These are phyloP conservation scores for Boletus vermiculosoides DNA, from an alignment of 768 basidiomycete genomes.

Conservation along the genomic window DNA sequence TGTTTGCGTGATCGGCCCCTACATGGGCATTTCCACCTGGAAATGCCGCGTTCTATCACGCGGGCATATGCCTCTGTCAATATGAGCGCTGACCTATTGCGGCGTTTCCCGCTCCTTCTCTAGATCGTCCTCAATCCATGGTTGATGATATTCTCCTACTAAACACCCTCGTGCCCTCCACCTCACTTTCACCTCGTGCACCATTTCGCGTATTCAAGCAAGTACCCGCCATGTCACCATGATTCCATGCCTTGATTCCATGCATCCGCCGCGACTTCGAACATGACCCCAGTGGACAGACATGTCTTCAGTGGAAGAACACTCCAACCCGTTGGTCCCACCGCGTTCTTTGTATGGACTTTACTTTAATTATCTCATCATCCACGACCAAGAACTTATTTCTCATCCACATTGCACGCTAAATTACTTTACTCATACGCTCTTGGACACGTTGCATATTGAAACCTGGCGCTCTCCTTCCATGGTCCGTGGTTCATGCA, in stretches of 20 bases:
- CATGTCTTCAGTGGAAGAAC: conserved; percentile 9
- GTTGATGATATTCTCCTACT: conserved; percentile 80
- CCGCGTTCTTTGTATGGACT: not conserved
- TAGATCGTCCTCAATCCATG: conserved; percentile 85
- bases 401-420: not conserved
- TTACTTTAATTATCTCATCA: conserved; percentile 20
- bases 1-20: not conserved
- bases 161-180: conserved; percentile 1
- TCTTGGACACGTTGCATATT: conserved; percentile 12
- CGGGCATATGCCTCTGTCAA: not conserved
- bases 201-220: not conserved
- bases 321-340: not conserved
- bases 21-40: conserved; percentile 26
- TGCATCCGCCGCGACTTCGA: not conserved
- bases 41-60: conserved; percentile 4
- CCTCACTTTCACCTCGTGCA: conserved; percentile 14
- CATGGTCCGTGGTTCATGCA: not conserved
- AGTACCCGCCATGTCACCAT: not conserved
- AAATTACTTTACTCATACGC: conserved; percentile 5
- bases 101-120: not conserved
- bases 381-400: not conserved
- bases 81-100: conserved; percentile 15
- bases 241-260: not conserved
- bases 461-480: not conserved
- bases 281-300: conserved; percentile 7